phyloP scores from a whole-genome alignment of 805 yeast species.

The Kodamaea sagamina region DNA sequence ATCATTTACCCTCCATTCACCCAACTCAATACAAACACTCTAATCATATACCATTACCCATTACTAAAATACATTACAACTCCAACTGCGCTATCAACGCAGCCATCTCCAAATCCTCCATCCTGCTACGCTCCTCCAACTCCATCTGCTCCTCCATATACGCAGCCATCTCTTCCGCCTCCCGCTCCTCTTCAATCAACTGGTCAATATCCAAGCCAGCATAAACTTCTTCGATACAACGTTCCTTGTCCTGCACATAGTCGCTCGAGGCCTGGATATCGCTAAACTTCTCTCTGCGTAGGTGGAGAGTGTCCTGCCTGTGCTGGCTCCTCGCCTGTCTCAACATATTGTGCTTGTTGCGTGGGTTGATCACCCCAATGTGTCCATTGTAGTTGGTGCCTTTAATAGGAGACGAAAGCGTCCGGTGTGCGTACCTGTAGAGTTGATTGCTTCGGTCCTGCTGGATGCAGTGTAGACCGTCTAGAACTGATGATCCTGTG shows the following conservation, averaged over 20 bases:
- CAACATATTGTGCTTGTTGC: slow-evolving; percentile 27
- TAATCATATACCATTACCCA: neutral
- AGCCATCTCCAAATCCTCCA: slow-evolving; percentile 19
- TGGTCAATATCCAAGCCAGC: slow-evolving; percentile 22
- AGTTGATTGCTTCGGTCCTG: slow-evolving; percentile 18
- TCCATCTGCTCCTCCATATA: slow-evolving; percentile 21
- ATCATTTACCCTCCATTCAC: no score
- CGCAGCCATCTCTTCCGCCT: slow-evolving; percentile 11
- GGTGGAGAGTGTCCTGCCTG: slow-evolving; percentile 21
- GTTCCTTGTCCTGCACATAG: neutral
- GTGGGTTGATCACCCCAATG: slow-evolving; percentile 16
- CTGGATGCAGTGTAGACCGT: slow-evolving; percentile 22
- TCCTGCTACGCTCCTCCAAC: slow-evolving; percentile 19
- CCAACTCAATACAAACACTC: no score
- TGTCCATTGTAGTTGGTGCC: slow-evolving; percentile 9
- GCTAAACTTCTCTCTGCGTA: slow-evolving; percentile 10
- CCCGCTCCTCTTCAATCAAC: slow-evolving; percentile 27
- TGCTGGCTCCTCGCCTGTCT: slow-evolving; percentile 28
- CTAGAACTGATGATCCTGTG: slow-evolving; percentile 14
- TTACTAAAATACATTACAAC: neutral
- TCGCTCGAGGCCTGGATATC: slow-evolving; percentile 14
- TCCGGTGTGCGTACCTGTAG: slow-evolving; percentile 8
- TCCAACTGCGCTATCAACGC: slow-evolving; percentile 15
- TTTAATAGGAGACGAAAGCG: slow-evolving; percentile 1
- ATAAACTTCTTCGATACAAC: slow-evolving; percentile 2